Evolutionary conservation across 2,329 filamentous ascomycete species (phyloP).

Genomic region (Ophiocordyceps camponoti-rufipedis): DNA sequence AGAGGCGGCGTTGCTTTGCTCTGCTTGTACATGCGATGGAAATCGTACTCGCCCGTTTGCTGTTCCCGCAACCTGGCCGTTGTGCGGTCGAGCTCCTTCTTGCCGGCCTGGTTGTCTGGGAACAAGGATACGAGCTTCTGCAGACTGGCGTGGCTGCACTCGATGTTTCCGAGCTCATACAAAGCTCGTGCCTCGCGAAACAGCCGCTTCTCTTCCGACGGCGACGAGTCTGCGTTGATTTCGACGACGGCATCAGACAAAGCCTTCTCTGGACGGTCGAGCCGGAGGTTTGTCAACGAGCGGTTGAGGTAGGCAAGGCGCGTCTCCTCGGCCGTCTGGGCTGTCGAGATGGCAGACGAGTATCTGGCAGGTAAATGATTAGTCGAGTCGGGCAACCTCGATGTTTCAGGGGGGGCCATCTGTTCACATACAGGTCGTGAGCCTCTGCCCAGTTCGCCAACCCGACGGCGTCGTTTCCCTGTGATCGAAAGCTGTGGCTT

Average conservation of each 20-base stretch:
- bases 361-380: no score
- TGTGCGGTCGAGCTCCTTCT: constrained; percentile 11
- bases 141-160: constrained; percentile 16
- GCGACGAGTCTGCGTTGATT: constrained; percentile 2
- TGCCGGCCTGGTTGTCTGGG: constrained; percentile 15
- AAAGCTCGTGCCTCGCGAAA: constrained; percentile 25
- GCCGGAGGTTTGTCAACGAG: constrained; percentile 14
- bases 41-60: constrained; percentile 19
- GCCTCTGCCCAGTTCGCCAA: constrained; percentile 11
- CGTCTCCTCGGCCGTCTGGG: constrained; percentile 15
- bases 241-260: constrained; percentile 10
- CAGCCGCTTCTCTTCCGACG: constrained; percentile 20
- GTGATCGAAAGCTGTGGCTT: constrained; percentile 4
- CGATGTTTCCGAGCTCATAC: constrained; percentile 21
- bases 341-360: no score
- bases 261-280: constrained; percentile 11
- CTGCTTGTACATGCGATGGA: constrained; percentile 4
- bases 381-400: no score
- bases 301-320: constrained; percentile 17
- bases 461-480: constrained; percentile 17
- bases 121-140: constrained; percentile 11
- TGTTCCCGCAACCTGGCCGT: constrained; percentile 18
- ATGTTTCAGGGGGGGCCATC: no score
- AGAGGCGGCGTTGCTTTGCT: not conserved
- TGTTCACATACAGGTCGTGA: constrained; percentile 13